These are phyloP conservation scores for Favolaschia claudopus DNA, from an alignment of 768 basidiomycete species.

Conservation along the genomic window DNA sequence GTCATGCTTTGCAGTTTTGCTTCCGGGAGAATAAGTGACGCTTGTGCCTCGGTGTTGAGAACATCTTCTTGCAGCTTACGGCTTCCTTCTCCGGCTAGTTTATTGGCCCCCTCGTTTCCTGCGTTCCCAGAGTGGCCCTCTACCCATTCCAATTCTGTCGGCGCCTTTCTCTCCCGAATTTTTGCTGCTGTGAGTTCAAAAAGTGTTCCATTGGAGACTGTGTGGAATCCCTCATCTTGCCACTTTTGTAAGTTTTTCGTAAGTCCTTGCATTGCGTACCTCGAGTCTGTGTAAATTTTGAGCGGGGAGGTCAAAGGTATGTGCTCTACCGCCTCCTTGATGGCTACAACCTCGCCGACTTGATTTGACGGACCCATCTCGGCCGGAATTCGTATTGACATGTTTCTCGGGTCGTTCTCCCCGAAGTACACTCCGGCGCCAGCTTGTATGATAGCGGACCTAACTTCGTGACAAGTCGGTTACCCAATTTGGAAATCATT, in stretches of 20 bases:
- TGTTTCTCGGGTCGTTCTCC: constrained; percentile 1
- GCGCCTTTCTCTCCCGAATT: not conserved
- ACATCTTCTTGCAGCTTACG: constrained; percentile 3
- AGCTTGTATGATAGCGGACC: no score
- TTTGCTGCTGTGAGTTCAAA: not conserved
- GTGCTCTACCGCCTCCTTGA: no score
- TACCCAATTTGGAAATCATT: no score
- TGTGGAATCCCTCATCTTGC: constrained; percentile 10
- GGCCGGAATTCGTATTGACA: not conserved
- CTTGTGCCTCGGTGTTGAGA: not conserved
- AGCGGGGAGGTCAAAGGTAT: not conserved
- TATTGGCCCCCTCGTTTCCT: constrained; percentile 35
- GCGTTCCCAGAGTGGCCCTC: constrained; percentile 29
- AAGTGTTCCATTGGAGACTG: not conserved
- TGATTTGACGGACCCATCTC: constrained; percentile 11
- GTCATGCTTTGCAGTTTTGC: constrained; percentile 18
- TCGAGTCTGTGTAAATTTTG: constrained; percentile 16
- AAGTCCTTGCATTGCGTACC: constrained; percentile 12
- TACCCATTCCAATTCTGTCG: constrained; percentile 31
- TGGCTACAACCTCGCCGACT: constrained; percentile 9
- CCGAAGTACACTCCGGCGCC: no score
- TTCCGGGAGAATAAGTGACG: constrained; percentile 14
- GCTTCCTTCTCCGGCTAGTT: constrained; percentile 21
- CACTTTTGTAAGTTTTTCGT: constrained; percentile 8
- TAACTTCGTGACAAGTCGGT: no score